Evolutionary conservation across 768 basidiomycete species (phyloP).

Genomic region (Lactarius akahatsu): DNA sequence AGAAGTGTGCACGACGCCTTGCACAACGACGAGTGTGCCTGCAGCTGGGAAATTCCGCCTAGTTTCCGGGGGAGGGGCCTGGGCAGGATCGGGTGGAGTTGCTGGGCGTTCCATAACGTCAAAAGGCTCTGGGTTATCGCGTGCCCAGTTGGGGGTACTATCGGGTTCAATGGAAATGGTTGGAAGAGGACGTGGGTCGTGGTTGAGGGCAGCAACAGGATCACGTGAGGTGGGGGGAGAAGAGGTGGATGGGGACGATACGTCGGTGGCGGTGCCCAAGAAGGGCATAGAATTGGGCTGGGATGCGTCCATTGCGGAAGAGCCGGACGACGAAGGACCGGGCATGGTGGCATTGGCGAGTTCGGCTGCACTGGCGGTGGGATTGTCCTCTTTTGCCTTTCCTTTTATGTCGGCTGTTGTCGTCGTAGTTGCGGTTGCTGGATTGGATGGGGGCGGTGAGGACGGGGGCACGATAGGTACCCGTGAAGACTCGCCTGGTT

Average conservation of each 20-base stretch:
- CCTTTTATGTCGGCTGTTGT: slow-evolving; percentile 2
- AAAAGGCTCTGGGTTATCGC: slow-evolving; percentile 17
- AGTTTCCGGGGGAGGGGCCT: slow-evolving; percentile 30
- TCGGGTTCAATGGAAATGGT: slow-evolving; percentile 5
- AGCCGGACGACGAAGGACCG: slow-evolving; percentile 19
- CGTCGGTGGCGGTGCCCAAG: slow-evolving; percentile 11
- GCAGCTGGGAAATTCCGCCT: slow-evolving; percentile 64
- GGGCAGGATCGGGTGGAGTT: slow-evolving; percentile 28
- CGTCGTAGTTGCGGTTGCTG: neutral
- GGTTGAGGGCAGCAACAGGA: slow-evolving; percentile 25
- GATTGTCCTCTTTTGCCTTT: slow-evolving; percentile 14
- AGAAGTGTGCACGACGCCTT: slow-evolving; percentile 79
- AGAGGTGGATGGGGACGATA: slow-evolving; percentile 8
- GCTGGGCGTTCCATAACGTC: slow-evolving; percentile 26
- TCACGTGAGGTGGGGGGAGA: slow-evolving; percentile 21
- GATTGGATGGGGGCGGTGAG: neutral
- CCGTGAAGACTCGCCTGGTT: slow-evolving; percentile 3
- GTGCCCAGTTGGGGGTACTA: neutral
- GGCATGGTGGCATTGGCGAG: neutral
- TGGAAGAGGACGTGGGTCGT: slow-evolving; percentile 18
- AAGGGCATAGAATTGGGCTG: slow-evolving; percentile 3
- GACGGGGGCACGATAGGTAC: neutral
- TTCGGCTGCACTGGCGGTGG: neutral
- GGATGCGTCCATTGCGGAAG: neutral
- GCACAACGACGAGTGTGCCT: slow-evolving; percentile 78